A percentile compares a stretch with the other conserved stretches of the same genome.
phyloP scores from a whole-genome alignment of 2,329 filamentous ascomycete species.

The Alternaria incomplexa region DNA sequence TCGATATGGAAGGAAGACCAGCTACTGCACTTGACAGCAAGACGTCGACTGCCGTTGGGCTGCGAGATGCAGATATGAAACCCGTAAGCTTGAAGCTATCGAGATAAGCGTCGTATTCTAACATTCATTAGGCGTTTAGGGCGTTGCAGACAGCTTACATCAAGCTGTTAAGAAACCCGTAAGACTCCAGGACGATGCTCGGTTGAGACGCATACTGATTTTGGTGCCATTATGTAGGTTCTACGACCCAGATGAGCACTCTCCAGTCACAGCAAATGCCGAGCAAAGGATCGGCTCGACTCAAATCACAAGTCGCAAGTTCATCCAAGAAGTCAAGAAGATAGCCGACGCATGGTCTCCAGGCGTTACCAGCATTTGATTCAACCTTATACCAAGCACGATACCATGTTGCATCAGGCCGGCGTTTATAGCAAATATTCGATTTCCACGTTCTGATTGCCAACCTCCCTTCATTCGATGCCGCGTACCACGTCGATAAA shows the following conservation, averaged over 20 bases:
- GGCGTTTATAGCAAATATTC: conserved; percentile 25
- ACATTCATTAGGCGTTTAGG: conserved; percentile 70
- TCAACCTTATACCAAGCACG: conserved; percentile 3
- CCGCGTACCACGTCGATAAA: neutral
- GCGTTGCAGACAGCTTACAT: conserved; percentile 95
- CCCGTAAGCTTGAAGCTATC: conserved; percentile 60
- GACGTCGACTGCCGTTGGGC: conserved; percentile 62
- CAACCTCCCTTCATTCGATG: neutral
- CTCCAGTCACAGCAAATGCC: conserved; percentile 61
- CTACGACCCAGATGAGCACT: conserved; percentile 86
- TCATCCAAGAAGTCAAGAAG: conserved; percentile 79
- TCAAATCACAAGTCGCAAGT: conserved; percentile 81
- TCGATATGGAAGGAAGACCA: conserved; percentile 83
- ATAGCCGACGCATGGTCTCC: conserved; percentile 88
- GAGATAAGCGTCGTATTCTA: neutral
- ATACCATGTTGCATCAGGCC: conserved; percentile 33
- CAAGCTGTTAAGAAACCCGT: conserved; percentile 79
- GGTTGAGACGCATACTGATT: neutral
- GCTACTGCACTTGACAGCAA: conserved; percentile 44
- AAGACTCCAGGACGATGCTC: neutral
- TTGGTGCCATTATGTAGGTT: conserved; percentile 83
- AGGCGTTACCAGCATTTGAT: conserved; percentile 67
- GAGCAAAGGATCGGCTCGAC: conserved; percentile 55
- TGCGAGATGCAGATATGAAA: conserved; percentile 87
- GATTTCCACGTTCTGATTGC: neutral